Evolutionary conservation across 2,329 filamentous ascomycete genomes (phyloP).

Genomic region (Aspergillus neotritici): DNA sequence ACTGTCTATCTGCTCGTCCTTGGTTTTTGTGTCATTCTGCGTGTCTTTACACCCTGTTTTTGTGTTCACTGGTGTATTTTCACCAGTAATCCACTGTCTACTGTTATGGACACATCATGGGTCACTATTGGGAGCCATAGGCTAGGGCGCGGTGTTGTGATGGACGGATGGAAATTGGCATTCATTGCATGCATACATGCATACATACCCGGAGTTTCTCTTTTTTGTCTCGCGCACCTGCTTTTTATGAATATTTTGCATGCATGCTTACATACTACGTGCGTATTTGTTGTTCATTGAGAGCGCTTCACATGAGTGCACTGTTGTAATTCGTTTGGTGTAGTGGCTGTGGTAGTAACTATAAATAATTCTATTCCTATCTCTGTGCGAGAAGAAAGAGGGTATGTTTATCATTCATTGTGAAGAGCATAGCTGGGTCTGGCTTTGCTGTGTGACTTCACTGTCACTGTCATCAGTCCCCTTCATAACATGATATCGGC

Average conservation of each 20-base stretch:
- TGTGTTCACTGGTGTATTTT: neutral
- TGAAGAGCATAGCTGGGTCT: neutral
- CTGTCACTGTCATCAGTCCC: neutral
- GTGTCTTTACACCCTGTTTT: neutral
- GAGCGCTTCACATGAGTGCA: slow-evolving; percentile 11
- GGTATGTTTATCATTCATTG: no score
- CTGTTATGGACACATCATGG: slow-evolving; percentile 3
- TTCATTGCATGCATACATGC: neutral
- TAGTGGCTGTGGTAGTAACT: neutral
- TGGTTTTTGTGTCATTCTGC: neutral
- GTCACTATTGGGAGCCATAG: slow-evolving; percentile 1
- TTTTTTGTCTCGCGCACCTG: no score
- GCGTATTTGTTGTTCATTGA: neutral
- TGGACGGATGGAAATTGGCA: neutral
- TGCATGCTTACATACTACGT: no score
- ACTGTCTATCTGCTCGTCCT: no score
- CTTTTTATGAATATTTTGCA: neutral
- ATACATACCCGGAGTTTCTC: slow-evolving; percentile 11
- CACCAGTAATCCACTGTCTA: neutral
- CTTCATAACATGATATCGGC: no score
- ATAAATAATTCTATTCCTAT: neutral
- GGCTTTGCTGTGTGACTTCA: neutral
- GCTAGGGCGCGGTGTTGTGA: slow-evolving; percentile 4
- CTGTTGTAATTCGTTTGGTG: slow-evolving; percentile 3
- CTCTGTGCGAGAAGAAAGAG: neutral